A percentile compares a stretch with the other conserved stretches of the same genome.
These are phyloP conservation scores for Citrus sinensis DNA, from an alignment of 345 rosid species.

Conservation along the genomic window DVS_A1.0 CM039167.1:10227501-10228000, in stretches of 20 bases:
- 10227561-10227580: slow-evolving; percentile 27
- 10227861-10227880: not conserved
- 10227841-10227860: not conserved
- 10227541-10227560: not conserved
- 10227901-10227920: not conserved
- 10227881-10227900: not conserved
- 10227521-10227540: slow-evolving; percentile 8
- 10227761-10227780: not conserved
- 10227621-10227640: slow-evolving; percentile 24
- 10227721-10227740: not conserved
- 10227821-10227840: not conserved
- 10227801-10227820: not conserved
- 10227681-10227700: slow-evolving; percentile 38
- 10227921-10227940: not conserved
- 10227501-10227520: not conserved
- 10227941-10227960: not conserved
- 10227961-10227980: not conserved
- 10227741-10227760: not conserved
- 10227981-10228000: too few species aligned
- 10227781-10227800: not conserved
- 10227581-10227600: slow-evolving; percentile 91
- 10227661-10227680: slow-evolving; percentile 23
- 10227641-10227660: slow-evolving; percentile 26
- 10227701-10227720: not conserved
- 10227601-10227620: slow-evolving; percentile 30